Percentiles rank a stretch among this genome's conserved stretches.
These are phyloP conservation scores for Fraxinus xanthoxyloides DNA, from an alignment of 305 asterid species.

Conservation along the genomic window DNA sequence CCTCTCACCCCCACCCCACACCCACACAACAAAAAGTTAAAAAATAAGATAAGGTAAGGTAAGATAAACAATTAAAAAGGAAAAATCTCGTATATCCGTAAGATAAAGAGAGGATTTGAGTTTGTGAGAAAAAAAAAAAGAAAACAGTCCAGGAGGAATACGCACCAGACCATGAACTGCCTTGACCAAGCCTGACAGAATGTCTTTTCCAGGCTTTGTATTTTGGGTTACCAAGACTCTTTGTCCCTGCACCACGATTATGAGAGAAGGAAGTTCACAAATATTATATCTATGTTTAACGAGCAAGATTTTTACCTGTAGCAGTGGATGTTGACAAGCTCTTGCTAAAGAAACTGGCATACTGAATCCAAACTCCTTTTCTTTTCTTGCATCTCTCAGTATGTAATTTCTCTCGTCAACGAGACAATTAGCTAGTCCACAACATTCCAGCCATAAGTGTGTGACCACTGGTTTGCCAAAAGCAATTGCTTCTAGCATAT, in stretches of 20 bases:
- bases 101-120: background rate
- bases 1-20: no score
- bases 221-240: conserved; percentile 80
- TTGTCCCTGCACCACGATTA: conserved; percentile 60
- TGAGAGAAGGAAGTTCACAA: conserved; percentile 16
- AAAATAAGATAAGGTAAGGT: no score
- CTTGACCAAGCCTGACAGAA: conserved; percentile 68
- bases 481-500: conserved; percentile 97
- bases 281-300: conserved; percentile 15
- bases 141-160: conserved; percentile 18
- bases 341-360: conserved; percentile 79
- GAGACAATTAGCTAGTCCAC: conserved; percentile 79
- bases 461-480: conserved; percentile 86
- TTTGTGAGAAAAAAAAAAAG: background rate
- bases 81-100: background rate
- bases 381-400: conserved; percentile 82
- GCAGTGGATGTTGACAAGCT: conserved; percentile 77
- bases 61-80: background rate
- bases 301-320: conserved; percentile 52
- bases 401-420: conserved; percentile 82
- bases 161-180: conserved; percentile 88
- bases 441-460: conserved; percentile 82
- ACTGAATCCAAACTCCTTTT: conserved; percentile 81
- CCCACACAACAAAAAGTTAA: background rate
- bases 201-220: conserved; percentile 89